Evolutionary conservation across 2,329 filamentous ascomycete species (phyloP).

Genomic region (Alternaria tenuissima): DNA sequence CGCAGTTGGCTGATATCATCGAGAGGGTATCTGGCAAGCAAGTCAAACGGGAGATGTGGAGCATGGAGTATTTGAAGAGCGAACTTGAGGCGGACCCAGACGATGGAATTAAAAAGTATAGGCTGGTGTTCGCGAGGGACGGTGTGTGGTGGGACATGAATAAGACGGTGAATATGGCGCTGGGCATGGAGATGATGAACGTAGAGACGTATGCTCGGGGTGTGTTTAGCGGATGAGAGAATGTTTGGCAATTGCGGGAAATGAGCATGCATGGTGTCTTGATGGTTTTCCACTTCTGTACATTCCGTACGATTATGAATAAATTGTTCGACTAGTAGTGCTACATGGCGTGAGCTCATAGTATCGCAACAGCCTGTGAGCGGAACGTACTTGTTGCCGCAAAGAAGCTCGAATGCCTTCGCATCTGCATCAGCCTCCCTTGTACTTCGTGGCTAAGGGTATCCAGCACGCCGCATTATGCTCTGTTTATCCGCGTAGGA

Average conservation of each 20-base stretch:
- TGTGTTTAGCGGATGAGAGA: not conserved
- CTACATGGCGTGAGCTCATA: conserved; percentile 22
- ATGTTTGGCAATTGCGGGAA: not conserved
- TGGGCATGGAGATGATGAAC: conserved; percentile 57
- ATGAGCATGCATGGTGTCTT: not conserved
- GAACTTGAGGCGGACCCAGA: conserved; percentile 59
- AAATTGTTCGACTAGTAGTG: conserved; percentile 9
- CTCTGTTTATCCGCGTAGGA: conserved; percentile 19
- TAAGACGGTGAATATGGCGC: conserved; percentile 61
- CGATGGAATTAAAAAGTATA: conserved; percentile 66
- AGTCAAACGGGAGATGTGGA: conserved; percentile 63
- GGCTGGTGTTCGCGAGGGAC: conserved; percentile 66
- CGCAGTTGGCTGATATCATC: conserved; percentile 61
- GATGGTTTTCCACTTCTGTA: not conserved
- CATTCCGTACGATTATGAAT: not conserved
- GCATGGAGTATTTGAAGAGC: conserved; percentile 53
- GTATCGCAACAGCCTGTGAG: not conserved
- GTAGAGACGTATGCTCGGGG: conserved; percentile 52
- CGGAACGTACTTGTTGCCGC: conserved; percentile 1
- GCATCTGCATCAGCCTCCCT: not conserved
- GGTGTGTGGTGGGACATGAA: conserved; percentile 67
- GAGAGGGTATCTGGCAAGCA: conserved; percentile 53
- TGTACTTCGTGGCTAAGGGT: not conserved
- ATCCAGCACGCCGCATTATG: not conserved
- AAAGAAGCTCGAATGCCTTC: not conserved